Evolutionary conservation across 192 early-diverging fungal species (phyloP), one percentile per base, ranked within the genome.

Genomic region (Coemansia sp.): DNA sequence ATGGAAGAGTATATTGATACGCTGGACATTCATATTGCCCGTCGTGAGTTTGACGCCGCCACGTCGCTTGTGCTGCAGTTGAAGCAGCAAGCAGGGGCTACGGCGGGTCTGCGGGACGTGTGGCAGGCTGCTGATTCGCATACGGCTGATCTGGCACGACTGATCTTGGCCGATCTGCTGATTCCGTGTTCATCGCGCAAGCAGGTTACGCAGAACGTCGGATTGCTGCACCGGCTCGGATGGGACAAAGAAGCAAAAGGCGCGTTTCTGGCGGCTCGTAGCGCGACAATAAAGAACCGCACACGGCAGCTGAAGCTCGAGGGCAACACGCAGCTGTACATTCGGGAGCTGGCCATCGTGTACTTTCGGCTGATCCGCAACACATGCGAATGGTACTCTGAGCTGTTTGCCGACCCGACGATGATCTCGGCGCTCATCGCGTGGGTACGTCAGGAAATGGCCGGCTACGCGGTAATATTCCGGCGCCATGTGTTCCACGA

Each of bases 311-410:
- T 97, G 49, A 86, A 86, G 54, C 88, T 95, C 34, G 92, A 97
- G 74, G 96, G 92, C 25, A 93, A 96, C 62, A 91, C 93, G 42
- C 72, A 86, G 14, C 70, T 86, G 40, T 94, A 97, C 65, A 91
- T 98, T 31, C 83, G 86, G 58, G 89, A 94, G 70, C 82, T 95
- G 47, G 89, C 93, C 0, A 79, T 94, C 44, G 86, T 97, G 24
- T 88, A 92, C 26, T 99, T 99, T 68, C 83, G 90, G 9, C 74
- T 96, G 49, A 91, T 98, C 67, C 86, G 90, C 65, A 97, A 95
- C 69, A 98, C 97, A 0, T 95, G 93, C 63, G 93, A 97, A 60
- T 99, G 97, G 97, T 99, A 93, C 72, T 82, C 88, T 52, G 86
- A 82, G 34, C 88, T 93, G 3, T 99, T 99, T 66, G 86, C 88